Evolutionary conservation across 2,329 filamentous ascomycete species (phyloP).

Genomic region (Scytalidium sp.): DNA sequence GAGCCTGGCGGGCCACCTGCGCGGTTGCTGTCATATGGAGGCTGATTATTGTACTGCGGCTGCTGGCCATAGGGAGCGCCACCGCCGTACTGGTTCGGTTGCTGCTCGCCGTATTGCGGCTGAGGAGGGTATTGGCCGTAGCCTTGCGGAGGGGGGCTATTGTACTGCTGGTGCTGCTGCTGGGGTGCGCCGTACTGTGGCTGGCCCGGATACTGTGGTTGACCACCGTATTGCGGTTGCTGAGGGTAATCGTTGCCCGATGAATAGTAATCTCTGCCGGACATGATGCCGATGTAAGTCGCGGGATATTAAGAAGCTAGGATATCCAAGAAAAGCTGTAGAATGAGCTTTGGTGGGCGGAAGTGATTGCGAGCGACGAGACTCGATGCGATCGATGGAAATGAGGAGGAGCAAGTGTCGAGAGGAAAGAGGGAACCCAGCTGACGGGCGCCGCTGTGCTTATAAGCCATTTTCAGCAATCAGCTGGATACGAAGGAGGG

Average conservation of each 20-base stretch:
- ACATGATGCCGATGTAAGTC: constrained; percentile 1
- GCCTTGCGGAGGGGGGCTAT: constrained; percentile 10
- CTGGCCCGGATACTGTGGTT: not conserved
- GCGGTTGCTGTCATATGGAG: constrained; percentile 13
- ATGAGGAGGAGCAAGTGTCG: no score
- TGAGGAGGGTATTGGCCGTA: constrained; percentile 10
- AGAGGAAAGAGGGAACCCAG: no score
- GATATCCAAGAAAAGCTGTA: no score
- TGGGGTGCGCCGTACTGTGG: not conserved
- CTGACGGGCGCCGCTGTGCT: no score
- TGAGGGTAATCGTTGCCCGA: constrained; percentile 5
- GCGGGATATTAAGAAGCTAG: not conserved
- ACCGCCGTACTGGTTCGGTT: constrained; percentile 20
- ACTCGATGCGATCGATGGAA: no score
- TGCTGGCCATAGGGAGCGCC: constrained; percentile 17
- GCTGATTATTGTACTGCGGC: constrained; percentile 6
- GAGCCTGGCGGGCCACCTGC: constrained; percentile 9
- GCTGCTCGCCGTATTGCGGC: constrained; percentile 5
- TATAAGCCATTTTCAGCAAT: no score
- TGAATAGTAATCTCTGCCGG: constrained; percentile 9
- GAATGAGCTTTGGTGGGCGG: no score
- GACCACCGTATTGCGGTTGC: constrained; percentile 5
- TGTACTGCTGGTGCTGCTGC: not conserved
- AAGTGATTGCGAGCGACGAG: no score
- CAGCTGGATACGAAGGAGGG: no score